Base-by-base conservation (phyloP, 495 filamentous ascomycete genomes). In the Cercophora sp. region DNA sequence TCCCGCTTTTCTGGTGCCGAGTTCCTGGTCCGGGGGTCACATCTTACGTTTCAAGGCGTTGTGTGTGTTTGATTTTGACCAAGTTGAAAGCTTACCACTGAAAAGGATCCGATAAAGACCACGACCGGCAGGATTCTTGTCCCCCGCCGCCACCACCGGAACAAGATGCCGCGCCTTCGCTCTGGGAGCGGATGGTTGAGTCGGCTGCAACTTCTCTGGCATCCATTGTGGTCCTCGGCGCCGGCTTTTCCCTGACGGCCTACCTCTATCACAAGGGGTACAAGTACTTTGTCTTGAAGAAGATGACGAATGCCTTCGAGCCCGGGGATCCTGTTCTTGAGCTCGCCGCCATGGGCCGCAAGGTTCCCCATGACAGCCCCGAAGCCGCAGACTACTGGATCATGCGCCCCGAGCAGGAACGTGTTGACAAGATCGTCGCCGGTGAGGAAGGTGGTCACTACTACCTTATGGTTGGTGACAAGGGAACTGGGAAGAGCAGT, bases 401-500 rank as follows among this genome's bases (percentile, higher is more conserved):
- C 44, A 52, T 79, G 27, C 79, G 91, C 13, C 81, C 86, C 26
- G 90, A 97, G 71, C 93, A 98, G 62, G 59, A 67, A 6, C 79
- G 79, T 42, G 86, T 96, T 48, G 87, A 96, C 63, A 66, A 61
- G 2, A 94, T 98, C 54, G 78, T 98, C 16, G 64, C 77, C 37
- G 93, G 92, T 2, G 56, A 70, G 1, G 70, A 77, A 6, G 66
- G 67, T 1, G 93, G 93, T 8, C 89, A 91, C 60, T 98, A 98
- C 63, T 88, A 91, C 70, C 72, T 98, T 0, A 74, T 98, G n/a
- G 84, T 97, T 43, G 93, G 93, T 16, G 93, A 98, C 62, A 96
- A 97, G 70, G 93, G 93, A 13, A 94, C 89, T 1, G 93, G 93
- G 2, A 98, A 98, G 71, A 91, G 87, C 13, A 91, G 87, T 35